Evolutionary conservation across 495 filamentous ascomycete genomes (phyloP).

Genomic region (Physcia stellaris): DNA sequence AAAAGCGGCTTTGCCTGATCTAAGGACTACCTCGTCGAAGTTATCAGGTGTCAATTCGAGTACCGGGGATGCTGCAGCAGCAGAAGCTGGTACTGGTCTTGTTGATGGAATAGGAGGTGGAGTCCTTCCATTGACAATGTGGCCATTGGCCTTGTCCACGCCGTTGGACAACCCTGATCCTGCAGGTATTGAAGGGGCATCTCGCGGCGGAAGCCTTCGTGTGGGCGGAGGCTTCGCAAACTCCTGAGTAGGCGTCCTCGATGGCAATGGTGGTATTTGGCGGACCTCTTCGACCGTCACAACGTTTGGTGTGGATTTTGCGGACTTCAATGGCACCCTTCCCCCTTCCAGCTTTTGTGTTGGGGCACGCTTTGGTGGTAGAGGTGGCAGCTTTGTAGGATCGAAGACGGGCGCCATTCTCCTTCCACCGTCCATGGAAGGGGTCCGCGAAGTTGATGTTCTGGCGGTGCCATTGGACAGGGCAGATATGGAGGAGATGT

Average conservation of each 20-base stretch:
- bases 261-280: constrained; percentile 21
- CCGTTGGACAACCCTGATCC: constrained; percentile 28
- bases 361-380: constrained; percentile 26
- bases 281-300: constrained; percentile 7
- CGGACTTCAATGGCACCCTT: constrained; percentile 5
- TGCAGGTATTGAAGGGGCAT: constrained; percentile 15
- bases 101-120: no score
- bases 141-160: constrained; percentile 18
- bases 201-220: constrained; percentile 25
- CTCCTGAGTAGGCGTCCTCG: constrained; percentile 14
- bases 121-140: no score
- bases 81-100: no score
- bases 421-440: constrained; percentile 27
- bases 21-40: no score
- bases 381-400: constrained; percentile 26
- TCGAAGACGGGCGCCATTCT: constrained; percentile 30
- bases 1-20: no score
- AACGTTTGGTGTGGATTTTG: constrained; percentile 9
- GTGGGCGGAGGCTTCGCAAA: constrained; percentile 12
- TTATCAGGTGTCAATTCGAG: no score
- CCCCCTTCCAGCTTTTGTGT: constrained; percentile 10
- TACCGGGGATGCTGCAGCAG: no score
- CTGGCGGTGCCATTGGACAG: constrained; percentile 26
- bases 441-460: constrained; percentile 19
- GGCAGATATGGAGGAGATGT: constrained; percentile 15